Evolutionary conservation across 2,329 filamentous ascomycete genomes (phyloP).

Genomic region (Colletotrichum gloeosporioides): DNA sequence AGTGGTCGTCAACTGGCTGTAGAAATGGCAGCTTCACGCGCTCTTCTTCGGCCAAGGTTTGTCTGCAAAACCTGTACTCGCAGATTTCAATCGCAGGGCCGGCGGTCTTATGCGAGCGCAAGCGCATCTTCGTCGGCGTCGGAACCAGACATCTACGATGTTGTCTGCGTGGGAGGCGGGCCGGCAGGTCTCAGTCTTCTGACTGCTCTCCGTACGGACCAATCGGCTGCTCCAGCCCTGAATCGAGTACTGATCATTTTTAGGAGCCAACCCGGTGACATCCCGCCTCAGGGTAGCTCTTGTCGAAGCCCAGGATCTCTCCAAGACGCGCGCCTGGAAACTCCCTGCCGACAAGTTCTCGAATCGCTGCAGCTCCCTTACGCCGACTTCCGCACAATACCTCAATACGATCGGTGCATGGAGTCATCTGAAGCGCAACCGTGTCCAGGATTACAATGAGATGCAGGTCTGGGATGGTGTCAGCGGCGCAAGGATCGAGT

Average conservation of each 20-base stretch:
- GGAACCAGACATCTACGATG: slow-evolving; percentile 80
- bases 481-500: slow-evolving; percentile 84
- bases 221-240: not conserved
- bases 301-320: slow-evolving; percentile 87
- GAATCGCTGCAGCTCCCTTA: slow-evolving; percentile 95
- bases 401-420: slow-evolving; percentile 86
- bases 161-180: slow-evolving; percentile 89
- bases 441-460: slow-evolving; percentile 87
- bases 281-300: slow-evolving; percentile 83
- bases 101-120: slow-evolving; percentile 22
- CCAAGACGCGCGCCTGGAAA: slow-evolving; percentile 69
- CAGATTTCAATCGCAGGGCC: slow-evolving; percentile 37
- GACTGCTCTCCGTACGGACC: slow-evolving; percentile 71
- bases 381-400: slow-evolving; percentile 84
- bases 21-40: slow-evolving; percentile 19
- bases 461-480: slow-evolving; percentile 99
- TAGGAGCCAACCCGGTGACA: slow-evolving; percentile 78
- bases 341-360: slow-evolving; percentile 76
- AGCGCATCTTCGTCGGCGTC: slow-evolving; percentile 4
- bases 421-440: slow-evolving; percentile 72
- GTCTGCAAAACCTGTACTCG: slow-evolving; percentile 55
- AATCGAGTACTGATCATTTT: slow-evolving; percentile 7
- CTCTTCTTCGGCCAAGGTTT: slow-evolving; percentile 35
- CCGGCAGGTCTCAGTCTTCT: slow-evolving; percentile 87
- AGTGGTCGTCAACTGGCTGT: not conserved